Base-by-base conservation (phyloP, 2,329 filamentous ascomycete genomes). In the Xylaria sp. region DNA sequence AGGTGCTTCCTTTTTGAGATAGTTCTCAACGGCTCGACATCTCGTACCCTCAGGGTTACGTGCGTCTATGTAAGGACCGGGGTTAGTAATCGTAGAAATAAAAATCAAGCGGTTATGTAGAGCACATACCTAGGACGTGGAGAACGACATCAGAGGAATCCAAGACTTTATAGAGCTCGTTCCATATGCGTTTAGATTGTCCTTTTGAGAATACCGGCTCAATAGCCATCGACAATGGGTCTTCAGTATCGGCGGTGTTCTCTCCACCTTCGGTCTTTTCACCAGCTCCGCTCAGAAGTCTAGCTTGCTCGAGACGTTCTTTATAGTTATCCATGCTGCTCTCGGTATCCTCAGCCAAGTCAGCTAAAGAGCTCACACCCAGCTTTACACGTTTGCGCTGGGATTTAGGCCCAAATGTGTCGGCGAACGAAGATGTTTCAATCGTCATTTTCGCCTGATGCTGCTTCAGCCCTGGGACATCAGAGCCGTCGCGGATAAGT, bases 361-460 rank as follows among this genome's bases (percentile, higher is more conserved):
- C 94, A 73, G 90, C 86, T 39, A 98, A 83, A n/a, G 88, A 92
- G 77, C 91, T 91, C 51, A 96, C 94, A 63, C 89, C 91, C 58
- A 98, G 86, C 85, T 97, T 97, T 52, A 97, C 94, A 71, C 94
- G 87, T 83, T 99, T 99, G 73, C 96, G 87, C 80, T 97, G 94
- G 7, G 94, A 90, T 82, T 97, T 98, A 67, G 94, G 93, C 0
- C 96, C 96, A 76, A 99, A 99, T 0, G 94, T 94, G 69, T 96
- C 92, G 18, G 89, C 85, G 78, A 97, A 99, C 0, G 94, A 94
- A 39, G 92, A 88, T 20, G 90, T 92, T 83, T 97, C 94, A 58
- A 98, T 91, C 10, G 93, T 89, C 84, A 98, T 97, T 85, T 97
- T 98, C 48, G 95, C 95, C 78, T 92, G 88, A 81, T 98, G 95